phyloP scores from a whole-genome alignment of 2,329 filamentous ascomycete genomes.

The Aureobasidium leucospermi region DNA sequence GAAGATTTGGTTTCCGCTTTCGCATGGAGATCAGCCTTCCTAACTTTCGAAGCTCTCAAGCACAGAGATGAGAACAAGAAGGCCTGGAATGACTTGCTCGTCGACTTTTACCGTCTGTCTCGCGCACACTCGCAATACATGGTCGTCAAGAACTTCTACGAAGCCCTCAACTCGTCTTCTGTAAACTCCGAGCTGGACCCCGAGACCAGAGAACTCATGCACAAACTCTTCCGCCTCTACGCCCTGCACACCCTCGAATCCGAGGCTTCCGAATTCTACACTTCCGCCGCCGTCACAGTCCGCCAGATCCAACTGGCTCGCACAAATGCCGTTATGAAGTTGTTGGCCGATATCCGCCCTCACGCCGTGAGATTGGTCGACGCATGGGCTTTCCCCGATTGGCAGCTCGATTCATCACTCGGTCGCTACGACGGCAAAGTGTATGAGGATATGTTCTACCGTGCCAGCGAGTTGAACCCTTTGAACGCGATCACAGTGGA shows the following conservation, averaged over 20 bases:
- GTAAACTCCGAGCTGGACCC: conserved; percentile 48
- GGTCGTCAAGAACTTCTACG: conserved; percentile 73
- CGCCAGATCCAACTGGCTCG: conserved; percentile 64
- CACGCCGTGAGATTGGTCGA: conserved; percentile 67
- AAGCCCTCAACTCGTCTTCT: conserved; percentile 51
- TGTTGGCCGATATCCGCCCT: conserved; percentile 64
- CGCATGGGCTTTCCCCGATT: conserved; percentile 70
- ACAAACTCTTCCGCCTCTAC: conserved; percentile 60
- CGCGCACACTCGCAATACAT: conserved; percentile 72
- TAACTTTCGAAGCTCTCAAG: conserved; percentile 69
- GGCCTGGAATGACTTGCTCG: conserved; percentile 68
- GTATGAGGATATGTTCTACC: conserved; percentile 68
- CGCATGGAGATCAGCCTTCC: conserved; percentile 65
- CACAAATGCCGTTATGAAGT: conserved; percentile 59
- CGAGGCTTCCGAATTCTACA: conserved; percentile 67
- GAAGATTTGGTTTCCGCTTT: conserved; percentile 66
- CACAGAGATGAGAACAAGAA: conserved; percentile 68
- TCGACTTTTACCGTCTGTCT: conserved; percentile 70
- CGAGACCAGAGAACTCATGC: conserved; percentile 51
- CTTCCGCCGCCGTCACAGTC: conserved; percentile 59
- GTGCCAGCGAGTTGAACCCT: conserved; percentile 65
- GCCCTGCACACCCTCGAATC: conserved; percentile 60
- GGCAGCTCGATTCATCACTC: conserved; percentile 65
- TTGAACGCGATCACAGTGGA: conserved; percentile 66
- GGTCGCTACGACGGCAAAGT: conserved; percentile 67